These are phyloP conservation scores for Citrus australasica DNA, from an alignment of 345 rosid genomes.

Conservation along the genomic window DNA sequence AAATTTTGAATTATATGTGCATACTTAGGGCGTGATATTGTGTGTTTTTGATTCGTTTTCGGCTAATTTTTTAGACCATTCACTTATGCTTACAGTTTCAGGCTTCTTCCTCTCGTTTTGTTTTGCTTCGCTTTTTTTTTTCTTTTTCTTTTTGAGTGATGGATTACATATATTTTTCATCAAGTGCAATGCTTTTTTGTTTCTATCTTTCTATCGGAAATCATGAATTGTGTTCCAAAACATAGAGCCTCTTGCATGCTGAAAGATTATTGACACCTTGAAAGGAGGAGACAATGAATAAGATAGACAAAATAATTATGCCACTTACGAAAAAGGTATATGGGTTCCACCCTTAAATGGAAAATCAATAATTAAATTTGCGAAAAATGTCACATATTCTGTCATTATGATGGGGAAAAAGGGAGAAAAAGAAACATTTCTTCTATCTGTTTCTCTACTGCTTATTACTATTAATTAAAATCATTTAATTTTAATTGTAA, in stretches of 20 bases:
- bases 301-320: not conserved
- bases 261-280: not conserved
- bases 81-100: too few relatives aligned
- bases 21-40: not conserved
- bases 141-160: too few relatives aligned
- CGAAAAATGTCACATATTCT: not conserved
- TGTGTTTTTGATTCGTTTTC: not conserved
- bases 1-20: not conserved
- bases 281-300: not conserved
- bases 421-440: too few relatives aligned
- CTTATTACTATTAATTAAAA: too few relatives aligned
- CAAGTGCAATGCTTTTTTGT: not conserved
- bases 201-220: not conserved
- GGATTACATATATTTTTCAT: not conserved
- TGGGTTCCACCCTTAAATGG: not conserved
- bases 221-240: not conserved
- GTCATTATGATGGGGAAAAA: too few relatives aligned
- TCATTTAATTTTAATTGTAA: too few relatives aligned
- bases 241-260: not conserved
- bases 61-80: not conserved
- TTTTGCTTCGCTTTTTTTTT: too few relatives aligned
- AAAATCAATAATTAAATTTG: not conserved
- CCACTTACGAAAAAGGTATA: not conserved
- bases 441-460: too few relatives aligned
- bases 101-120: too few relatives aligned